Evolutionary conservation across 2,329 filamentous ascomycete species (phyloP).

Genomic region (Bipolaris bicolor): DNA sequence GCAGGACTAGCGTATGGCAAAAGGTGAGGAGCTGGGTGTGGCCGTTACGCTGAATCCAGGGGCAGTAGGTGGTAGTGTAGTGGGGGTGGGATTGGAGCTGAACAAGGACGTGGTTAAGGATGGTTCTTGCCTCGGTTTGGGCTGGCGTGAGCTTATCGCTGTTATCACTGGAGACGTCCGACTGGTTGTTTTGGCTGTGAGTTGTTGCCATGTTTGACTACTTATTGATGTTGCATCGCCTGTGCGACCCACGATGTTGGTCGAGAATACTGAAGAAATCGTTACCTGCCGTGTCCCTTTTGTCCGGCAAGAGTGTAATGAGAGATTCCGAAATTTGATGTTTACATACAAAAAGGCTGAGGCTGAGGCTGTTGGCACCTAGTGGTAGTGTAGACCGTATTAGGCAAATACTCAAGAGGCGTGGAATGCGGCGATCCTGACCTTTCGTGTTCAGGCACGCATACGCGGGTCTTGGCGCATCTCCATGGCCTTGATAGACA

Average conservation of each 20-base stretch:
- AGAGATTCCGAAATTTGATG: background rate
- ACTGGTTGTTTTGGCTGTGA: background rate
- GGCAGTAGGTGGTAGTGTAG: conserved; percentile 26
- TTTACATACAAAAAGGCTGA: background rate
- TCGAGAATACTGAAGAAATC: background rate
- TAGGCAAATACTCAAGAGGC: background rate
- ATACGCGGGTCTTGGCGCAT: conserved; percentile 5
- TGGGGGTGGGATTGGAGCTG: conserved; percentile 15
- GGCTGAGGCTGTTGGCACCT: conserved; percentile 3
- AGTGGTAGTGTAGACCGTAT: background rate
- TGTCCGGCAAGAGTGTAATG: background rate
- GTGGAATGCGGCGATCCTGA: conserved; percentile 10
- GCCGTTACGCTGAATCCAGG: conserved; percentile 28
- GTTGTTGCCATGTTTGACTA: conserved; percentile 8
- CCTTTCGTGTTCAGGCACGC: conserved; percentile 1
- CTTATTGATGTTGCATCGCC: background rate
- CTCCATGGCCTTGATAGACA: background rate
- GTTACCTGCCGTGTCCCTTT: background rate
- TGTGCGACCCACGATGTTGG: too few species aligned
- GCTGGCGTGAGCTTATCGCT: conserved; percentile 8
- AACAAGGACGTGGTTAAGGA: conserved; percentile 30
- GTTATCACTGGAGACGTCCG: background rate
- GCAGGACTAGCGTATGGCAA: conserved; percentile 27
- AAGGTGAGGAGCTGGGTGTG: conserved; percentile 25
- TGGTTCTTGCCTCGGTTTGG: conserved; percentile 33